Percentiles rank a stretch among this genome's conserved stretches.
These are phyloP conservation scores for Clohesyomyces aquaticus DNA, from an alignment of 495 filamentous ascomycete genomes.

Conservation along the genomic window DNA sequence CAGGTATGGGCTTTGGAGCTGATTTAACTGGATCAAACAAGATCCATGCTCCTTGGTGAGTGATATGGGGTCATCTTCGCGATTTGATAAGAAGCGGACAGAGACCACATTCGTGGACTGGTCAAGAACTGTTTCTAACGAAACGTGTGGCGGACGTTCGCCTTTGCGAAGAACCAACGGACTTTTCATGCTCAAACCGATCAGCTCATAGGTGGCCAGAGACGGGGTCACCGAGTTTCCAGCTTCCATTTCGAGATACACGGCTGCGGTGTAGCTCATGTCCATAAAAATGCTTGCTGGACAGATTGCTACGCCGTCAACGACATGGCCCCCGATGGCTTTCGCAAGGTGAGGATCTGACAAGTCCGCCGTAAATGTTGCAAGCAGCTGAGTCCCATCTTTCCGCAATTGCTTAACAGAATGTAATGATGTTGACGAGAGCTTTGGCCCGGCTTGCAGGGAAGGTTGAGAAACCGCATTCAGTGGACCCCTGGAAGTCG, in stretches of 20 bases:
- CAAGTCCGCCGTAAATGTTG: constrained; percentile 21
- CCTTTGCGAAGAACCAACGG: constrained; percentile 20
- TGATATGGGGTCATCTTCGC: constrained; percentile 5
- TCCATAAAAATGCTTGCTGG: constrained; percentile 39
- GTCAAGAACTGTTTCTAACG: constrained; percentile 18
- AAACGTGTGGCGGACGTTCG: constrained; percentile 15
- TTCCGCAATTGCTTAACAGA: constrained; percentile 14
- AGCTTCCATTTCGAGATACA: constrained; percentile 25
- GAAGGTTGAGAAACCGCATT: not conserved
- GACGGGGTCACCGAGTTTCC: constrained; percentile 10
- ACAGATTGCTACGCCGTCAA: constrained; percentile 33
- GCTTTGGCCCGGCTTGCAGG: not conserved
- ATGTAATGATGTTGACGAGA: constrained; percentile 27
- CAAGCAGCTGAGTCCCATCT: constrained; percentile 10
- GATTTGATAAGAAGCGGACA: constrained; percentile 24
- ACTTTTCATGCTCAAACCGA: constrained; percentile 18
- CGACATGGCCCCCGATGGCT: constrained; percentile 35
- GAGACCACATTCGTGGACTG: constrained; percentile 12
- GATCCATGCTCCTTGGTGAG: constrained; percentile 15
- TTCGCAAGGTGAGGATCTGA: constrained; percentile 24
- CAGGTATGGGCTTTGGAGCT: constrained; percentile 8
- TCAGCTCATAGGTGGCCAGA: constrained; percentile 26
- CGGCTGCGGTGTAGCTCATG: constrained; percentile 33
- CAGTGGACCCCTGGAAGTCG: not conserved
- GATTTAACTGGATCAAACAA: constrained; percentile 17